phyloP scores from a whole-genome alignment of 257 asterid species.

The Fraxinus cuspidata region DNA sequence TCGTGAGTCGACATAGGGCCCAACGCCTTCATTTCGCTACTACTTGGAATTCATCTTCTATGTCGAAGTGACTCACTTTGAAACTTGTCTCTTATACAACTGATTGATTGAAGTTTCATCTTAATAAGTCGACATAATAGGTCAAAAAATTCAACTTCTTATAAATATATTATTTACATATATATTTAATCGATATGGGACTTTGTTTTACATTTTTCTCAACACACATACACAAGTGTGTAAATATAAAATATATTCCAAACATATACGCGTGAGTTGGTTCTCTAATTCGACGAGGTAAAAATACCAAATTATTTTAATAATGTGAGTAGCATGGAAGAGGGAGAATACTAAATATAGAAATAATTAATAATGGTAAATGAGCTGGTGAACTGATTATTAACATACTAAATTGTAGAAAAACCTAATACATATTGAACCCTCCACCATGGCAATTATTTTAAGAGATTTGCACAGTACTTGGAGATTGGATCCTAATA shows the following conservation, averaged over 20 bases:
- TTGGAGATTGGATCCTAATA: conserved; percentile 26
- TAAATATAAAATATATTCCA: too few relatives aligned
- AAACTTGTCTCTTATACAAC: neutral
- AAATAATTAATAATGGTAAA: conserved; percentile 1
- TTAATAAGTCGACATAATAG: too few relatives aligned
- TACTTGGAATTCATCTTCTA: neutral
- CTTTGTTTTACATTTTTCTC: too few relatives aligned
- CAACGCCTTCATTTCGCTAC: neutral
- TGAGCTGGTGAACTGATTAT: conserved; percentile 26
- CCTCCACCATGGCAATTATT: conserved; percentile 24
- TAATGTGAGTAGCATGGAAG: neutral
- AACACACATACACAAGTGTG: too few relatives aligned
- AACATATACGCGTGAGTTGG: too few relatives aligned
- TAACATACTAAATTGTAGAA: neutral
- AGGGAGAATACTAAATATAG: neutral
- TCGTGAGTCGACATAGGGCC: too few relatives aligned
- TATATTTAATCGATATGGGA: too few relatives aligned
- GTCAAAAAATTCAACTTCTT: neutral
- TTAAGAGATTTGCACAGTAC: conserved; percentile 34
- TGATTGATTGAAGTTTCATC: neutral
- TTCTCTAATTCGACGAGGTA: too few relatives aligned
- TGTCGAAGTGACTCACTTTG: too few relatives aligned
- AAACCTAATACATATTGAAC: conserved; percentile 35
- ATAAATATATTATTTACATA: too few relatives aligned
- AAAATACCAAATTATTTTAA: too few relatives aligned